Percentiles rank a stretch among this genome's conserved stretches.
These are phyloP conservation scores for Boletus fagicola DNA, from an alignment of 768 basidiomycete genomes.

Conservation along the genomic window DNA sequence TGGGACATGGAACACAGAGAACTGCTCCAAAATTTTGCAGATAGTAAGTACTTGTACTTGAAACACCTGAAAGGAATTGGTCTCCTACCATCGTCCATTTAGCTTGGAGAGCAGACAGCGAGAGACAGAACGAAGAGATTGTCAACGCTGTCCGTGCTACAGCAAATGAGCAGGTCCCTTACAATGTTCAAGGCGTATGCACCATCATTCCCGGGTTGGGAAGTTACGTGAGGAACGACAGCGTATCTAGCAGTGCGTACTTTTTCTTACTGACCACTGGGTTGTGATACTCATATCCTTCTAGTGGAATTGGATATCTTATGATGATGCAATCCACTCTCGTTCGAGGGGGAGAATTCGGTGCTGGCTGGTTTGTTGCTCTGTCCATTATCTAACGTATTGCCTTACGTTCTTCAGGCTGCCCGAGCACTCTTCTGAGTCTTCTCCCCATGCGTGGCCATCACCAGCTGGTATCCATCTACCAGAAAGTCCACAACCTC, in stretches of 20 bases:
- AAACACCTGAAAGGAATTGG: neutral
- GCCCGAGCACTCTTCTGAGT: constrained; percentile 32
- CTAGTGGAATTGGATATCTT: constrained; percentile 71
- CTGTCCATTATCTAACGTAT: neutral
- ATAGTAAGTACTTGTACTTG: constrained; percentile 42
- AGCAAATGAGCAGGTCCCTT: constrained; percentile 71
- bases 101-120: constrained; percentile 66
- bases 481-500: constrained; percentile 41
- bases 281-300: neutral
- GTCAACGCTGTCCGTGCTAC: constrained; percentile 63
- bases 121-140: constrained; percentile 57
- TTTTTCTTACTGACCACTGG: neutral
- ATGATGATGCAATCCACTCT: constrained; percentile 65
- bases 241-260: constrained; percentile 64
- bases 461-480: constrained; percentile 38
- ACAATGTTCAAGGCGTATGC: constrained; percentile 73
- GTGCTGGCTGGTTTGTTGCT: constrained; percentile 59
- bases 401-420: constrained; percentile 33
- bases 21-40: constrained; percentile 47
- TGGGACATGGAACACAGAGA: constrained; percentile 57
- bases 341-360: constrained; percentile 72
- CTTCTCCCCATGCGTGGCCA: constrained; percentile 42
- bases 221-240: constrained; percentile 72
- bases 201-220: constrained; percentile 50
- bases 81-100: constrained; percentile 4